Conservation (phyloP, 78 protist genomes). For the Pelomyxa schiedti region DNA sequence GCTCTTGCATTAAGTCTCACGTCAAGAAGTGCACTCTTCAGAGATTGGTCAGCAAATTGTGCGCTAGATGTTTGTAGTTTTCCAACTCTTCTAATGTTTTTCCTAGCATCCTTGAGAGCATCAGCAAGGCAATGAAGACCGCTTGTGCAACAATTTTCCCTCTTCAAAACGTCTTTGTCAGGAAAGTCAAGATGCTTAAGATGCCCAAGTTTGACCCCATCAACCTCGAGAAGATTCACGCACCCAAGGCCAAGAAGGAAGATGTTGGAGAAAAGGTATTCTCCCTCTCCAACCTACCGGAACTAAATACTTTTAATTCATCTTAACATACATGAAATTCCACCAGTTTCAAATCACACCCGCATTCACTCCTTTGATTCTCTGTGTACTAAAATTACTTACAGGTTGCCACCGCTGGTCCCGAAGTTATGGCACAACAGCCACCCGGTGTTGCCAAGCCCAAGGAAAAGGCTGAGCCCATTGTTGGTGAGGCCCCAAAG, state of each 20-base stretch:
- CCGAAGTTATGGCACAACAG: too few species aligned
- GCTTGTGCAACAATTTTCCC: conserved; percentile 86
- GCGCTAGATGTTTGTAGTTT: neutral
- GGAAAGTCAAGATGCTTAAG: conserved; percentile 93
- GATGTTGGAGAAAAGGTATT: neutral
- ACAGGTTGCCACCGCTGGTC: too few species aligned
- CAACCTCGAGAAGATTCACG: conserved; percentile 37
- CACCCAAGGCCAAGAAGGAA: neutral
- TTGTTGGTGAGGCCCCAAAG: too few species aligned
- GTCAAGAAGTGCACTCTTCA: conserved; percentile 37
- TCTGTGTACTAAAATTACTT: too few species aligned
- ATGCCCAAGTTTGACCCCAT: conserved; percentile 76
- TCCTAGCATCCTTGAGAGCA: conserved; percentile 64
- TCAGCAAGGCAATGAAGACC: conserved; percentile 83
- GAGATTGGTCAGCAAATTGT: conserved; percentile 77
- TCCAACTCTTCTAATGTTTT: neutral
- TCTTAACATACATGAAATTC: too few species aligned
- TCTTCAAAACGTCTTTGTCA: conserved; percentile 84
- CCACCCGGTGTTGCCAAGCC: too few species aligned
- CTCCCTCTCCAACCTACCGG: too few species aligned
- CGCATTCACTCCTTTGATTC: too few species aligned
- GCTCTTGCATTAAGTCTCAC: conserved; percentile 78
- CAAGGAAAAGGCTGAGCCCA: too few species aligned
- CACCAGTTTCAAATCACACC: too few species aligned
- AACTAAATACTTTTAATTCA: too few species aligned